Evolutionary conservation across 768 basidiomycete genomes (phyloP).

Genomic region (Russula emetica): DNA sequence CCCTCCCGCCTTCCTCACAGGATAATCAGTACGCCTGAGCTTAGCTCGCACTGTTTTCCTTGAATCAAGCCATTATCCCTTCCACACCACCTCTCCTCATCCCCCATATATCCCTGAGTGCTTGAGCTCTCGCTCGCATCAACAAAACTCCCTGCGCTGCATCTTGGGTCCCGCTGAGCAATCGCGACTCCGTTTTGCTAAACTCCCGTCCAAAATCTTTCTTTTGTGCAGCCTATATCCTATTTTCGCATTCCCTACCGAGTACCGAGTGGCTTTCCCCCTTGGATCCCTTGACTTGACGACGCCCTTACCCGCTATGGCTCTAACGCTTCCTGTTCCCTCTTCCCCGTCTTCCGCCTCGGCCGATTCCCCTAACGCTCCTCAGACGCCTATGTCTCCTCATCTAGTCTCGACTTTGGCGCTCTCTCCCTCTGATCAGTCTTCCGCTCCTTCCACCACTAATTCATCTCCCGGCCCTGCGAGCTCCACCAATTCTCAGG

Average conservation of each 20-base stretch:
- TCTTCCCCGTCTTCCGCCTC: slow-evolving; percentile 41
- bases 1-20: slow-evolving; percentile 45
- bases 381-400: slow-evolving; percentile 49
- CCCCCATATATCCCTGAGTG: slow-evolving; percentile 2
- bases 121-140: slow-evolving; percentile 24
- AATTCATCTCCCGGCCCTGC: slow-evolving; percentile 21
- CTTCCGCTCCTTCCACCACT: slow-evolving; percentile 27
- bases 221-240: slow-evolving; percentile 24
- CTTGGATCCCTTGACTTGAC: background rate
- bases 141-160: slow-evolving; percentile 40
- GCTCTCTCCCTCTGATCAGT: slow-evolving; percentile 36
- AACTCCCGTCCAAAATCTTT: slow-evolving; percentile 16
- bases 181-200: slow-evolving; percentile 43
- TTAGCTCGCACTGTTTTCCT: slow-evolving; percentile 29
- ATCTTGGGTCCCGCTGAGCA: slow-evolving; percentile 48
- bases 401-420: slow-evolving; percentile 36
- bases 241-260: slow-evolving; percentile 26
- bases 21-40: slow-evolving; percentile 39
- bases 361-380: slow-evolving; percentile 42
- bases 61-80: slow-evolving; percentile 33
- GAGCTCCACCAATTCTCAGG: slow-evolving; percentile 36
- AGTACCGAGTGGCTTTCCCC: background rate
- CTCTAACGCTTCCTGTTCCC: slow-evolving; percentile 40
- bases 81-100: slow-evolving; percentile 16
- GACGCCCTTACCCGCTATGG: slow-evolving; percentile 35